phyloP scores from a whole-genome alignment of 371 early-diverging fungal species.

The Conidiobolus incongruus region DNA sequence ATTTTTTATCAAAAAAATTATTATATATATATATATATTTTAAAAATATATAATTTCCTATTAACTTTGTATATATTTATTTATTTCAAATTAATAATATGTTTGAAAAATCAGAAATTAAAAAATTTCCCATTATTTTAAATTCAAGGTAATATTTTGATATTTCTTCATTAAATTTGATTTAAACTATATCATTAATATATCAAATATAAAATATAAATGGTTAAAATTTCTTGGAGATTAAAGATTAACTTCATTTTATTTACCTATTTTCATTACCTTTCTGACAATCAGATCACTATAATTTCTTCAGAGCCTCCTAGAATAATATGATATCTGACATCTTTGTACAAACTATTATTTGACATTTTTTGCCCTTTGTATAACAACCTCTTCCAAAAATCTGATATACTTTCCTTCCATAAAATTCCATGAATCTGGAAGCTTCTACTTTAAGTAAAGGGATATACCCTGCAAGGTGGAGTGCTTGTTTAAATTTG shows the following conservation, averaged over 20 bases:
- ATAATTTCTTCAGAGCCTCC: conserved; percentile 76
- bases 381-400: conserved; percentile 75
- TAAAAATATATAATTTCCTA: no score
- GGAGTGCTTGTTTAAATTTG: conserved; percentile 30
- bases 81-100: no score
- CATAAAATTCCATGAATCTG: conserved; percentile 66
- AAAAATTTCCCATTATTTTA: no score
- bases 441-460: conserved; percentile 68
- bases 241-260: conserved; percentile 24
- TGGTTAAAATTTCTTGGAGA: no score
- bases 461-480: conserved; percentile 77
- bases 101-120: no score
- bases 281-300: conserved; percentile 55
- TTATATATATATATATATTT: no score
- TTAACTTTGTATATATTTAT: no score
- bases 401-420: conserved; percentile 75
- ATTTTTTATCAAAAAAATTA: no score
- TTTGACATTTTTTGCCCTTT: conserved; percentile 59
- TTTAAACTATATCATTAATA: no score
- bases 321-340: conserved; percentile 64
- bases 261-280: conserved; percentile 36
- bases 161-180: no score
- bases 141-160: no score
- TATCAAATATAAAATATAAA: no score
- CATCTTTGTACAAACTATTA: conserved; percentile 68